Evolutionary conservation across 2,329 filamentous ascomycete species (phyloP).

Genomic region (Verruconis gallopava): DNA sequence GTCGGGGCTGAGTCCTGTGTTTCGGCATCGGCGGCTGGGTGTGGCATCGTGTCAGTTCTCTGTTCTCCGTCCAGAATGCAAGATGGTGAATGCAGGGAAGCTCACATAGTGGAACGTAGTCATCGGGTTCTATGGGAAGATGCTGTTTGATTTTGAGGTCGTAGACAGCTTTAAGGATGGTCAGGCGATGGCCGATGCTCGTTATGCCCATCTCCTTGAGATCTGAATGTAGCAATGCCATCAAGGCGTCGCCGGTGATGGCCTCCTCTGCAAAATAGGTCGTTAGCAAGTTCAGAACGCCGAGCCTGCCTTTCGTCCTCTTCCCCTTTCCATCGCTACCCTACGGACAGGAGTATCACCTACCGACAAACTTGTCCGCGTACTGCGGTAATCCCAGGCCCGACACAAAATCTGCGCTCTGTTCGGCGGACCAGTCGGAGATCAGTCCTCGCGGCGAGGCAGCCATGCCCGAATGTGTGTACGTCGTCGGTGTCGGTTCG

Average conservation of each 20-base stretch:
- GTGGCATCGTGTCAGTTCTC: constrained; percentile 11
- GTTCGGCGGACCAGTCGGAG: constrained; percentile 69
- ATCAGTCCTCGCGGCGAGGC: constrained; percentile 62
- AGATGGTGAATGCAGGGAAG: constrained; percentile 13
- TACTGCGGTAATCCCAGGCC: constrained; percentile 73
- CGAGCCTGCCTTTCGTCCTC: too few species aligned
- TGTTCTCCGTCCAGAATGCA: too few species aligned
- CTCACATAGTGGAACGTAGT: constrained; percentile 87
- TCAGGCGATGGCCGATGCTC: constrained; percentile 88
- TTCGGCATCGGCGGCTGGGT: constrained; percentile 72
- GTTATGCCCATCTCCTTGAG: constrained; percentile 87
- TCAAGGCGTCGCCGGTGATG: constrained; percentile 81
- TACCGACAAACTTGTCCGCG: constrained; percentile 70
- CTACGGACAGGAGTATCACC: constrained; percentile 21
- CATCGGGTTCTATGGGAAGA: constrained; percentile 77
- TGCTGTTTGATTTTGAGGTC: constrained; percentile 93
- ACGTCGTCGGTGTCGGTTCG: constrained; percentile 70
- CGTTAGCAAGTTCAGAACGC: constrained; percentile 9
- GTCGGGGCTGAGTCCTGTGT: constrained; percentile 77
- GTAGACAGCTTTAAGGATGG: constrained; percentile 90
- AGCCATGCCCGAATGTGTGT: constrained; percentile 53
- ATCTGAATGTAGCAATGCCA: constrained; percentile 82
- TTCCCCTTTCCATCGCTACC: neutral
- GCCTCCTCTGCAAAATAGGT: constrained; percentile 78
- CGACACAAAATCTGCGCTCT: constrained; percentile 80